Percentiles rank a stretch among this genome's conserved stretches.
Evolutionary conservation across 2,329 filamentous ascomycete species (phyloP).

Genomic region (Talaromyces sp.): DNA sequence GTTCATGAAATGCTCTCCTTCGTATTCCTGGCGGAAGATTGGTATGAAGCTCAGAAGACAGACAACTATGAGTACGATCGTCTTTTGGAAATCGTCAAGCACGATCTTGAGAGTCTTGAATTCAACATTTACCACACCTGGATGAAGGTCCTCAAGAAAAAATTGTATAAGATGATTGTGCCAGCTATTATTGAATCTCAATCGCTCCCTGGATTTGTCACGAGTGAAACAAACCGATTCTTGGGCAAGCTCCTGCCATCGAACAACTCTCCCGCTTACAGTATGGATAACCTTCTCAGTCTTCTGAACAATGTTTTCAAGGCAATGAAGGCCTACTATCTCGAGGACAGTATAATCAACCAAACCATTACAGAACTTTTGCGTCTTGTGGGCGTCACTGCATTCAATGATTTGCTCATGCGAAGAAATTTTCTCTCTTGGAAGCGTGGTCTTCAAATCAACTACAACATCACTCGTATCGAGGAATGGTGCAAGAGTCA

Average conservation of each 20-base stretch:
- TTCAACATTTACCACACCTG: conserved; percentile 99
- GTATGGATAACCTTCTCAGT: conserved; percentile 97
- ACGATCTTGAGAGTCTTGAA: conserved; percentile 94
- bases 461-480: conserved; percentile 99
- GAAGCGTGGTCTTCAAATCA: conserved; percentile 98
- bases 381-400: conserved; percentile 88
- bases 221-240: conserved; percentile 97
- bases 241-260: conserved; percentile 91
- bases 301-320: conserved; percentile 96
- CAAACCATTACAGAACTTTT: conserved; percentile 94
- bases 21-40: conserved; percentile 97
- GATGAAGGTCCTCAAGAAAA: conserved; percentile 99
- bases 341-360: conserved; percentile 92
- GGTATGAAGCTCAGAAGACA: conserved; percentile 98
- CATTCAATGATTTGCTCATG: conserved; percentile 98
- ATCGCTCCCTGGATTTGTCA: conserved; percentile 95
- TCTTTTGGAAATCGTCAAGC: conserved; percentile 96
- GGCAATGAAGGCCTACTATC: conserved; percentile 97
- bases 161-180: conserved; percentile 98
- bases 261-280: conserved; percentile 89
- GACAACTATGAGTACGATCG: conserved; percentile 99
- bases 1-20: conserved; percentile 99
- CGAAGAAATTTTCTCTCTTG: conserved; percentile 96
- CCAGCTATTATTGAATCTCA: conserved; percentile 98
- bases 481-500: conserved; percentile 99